phyloP scores from a whole-genome alignment of 202 grass and related monocot species.

The Schoenoplectus triqueter region DNA sequence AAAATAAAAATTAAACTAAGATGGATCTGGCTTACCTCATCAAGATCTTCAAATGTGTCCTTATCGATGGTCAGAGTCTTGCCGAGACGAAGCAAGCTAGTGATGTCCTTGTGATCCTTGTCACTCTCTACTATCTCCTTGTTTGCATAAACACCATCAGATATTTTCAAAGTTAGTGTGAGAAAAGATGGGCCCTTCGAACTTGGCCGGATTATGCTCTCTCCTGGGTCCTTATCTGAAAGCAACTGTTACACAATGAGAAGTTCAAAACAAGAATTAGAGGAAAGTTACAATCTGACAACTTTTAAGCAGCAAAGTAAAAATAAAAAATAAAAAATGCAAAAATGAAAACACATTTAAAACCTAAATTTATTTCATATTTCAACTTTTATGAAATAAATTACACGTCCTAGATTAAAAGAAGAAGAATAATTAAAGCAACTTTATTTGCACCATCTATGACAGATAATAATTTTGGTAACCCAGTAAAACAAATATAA shows the following conservation, averaged over 20 bases:
- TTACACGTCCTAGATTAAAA: too few relatives aligned
- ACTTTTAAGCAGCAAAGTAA: not conserved
- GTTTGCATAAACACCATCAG: constrained; percentile 82
- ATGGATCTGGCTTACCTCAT: constrained; percentile 65
- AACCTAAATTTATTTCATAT: not conserved
- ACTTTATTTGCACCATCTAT: not conserved
- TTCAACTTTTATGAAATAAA: not conserved
- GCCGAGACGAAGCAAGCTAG: constrained; percentile 92
- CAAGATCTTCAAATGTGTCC: constrained; percentile 98
- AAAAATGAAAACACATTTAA: constrained; percentile 12
- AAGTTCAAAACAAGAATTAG: not conserved
- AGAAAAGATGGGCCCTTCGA: constrained; percentile 80
- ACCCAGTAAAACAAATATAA: constrained; percentile 15
- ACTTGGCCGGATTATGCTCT: constrained; percentile 89
- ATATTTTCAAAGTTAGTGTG: constrained; percentile 89
- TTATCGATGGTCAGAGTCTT: constrained; percentile 86
- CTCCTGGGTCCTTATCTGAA: constrained; percentile 83
- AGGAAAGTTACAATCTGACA: constrained; percentile 12
- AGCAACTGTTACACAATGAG: constrained; percentile 55
- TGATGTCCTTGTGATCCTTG: constrained; percentile 95
- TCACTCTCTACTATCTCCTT: constrained; percentile 92
- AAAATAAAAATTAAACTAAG: not conserved
- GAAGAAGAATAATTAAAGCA: constrained; percentile 22
- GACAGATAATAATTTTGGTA: not conserved
- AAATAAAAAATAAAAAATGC: not conserved